Percentiles rank a stretch among this genome's conserved stretches.
phyloP scores from a whole-genome alignment of 164 flowering plant species.

The Akebia trifoliata region DNA sequence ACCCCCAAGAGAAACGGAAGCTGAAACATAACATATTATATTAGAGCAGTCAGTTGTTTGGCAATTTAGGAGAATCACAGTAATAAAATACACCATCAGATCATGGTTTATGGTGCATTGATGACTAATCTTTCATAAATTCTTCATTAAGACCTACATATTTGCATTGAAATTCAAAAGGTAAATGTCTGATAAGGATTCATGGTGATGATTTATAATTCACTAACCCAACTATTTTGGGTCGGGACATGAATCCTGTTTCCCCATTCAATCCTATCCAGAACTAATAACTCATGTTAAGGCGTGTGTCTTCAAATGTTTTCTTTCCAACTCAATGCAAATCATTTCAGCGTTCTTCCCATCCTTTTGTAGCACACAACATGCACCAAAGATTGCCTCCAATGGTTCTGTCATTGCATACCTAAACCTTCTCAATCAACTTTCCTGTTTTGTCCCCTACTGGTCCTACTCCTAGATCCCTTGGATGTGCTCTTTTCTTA shows the following conservation, averaged over 20 bases:
- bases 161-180: background rate
- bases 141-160: background rate
- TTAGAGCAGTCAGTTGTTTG: background rate
- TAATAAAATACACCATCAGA: background rate
- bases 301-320: background rate
- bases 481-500: no score
- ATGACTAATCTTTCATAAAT: background rate
- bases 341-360: background rate
- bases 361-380: background rate
- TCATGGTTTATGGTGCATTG: background rate
- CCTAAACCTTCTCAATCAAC: no score
- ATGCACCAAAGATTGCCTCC: background rate
- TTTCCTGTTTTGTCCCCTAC: no score
- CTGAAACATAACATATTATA: slow-evolving; percentile 32
- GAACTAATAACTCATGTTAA: background rate
- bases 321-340: background rate
- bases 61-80: background rate
- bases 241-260: background rate
- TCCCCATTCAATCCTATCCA: background rate
- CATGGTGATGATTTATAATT: background rate
- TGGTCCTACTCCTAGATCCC: no score
- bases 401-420: no score
- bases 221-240: background rate
- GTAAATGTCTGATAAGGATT: no score
- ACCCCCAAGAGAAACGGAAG: slow-evolving; percentile 90